phyloP scores from a whole-genome alignment of 345 rosid species.

The Eucalyptus lansdowneana region DNA sequence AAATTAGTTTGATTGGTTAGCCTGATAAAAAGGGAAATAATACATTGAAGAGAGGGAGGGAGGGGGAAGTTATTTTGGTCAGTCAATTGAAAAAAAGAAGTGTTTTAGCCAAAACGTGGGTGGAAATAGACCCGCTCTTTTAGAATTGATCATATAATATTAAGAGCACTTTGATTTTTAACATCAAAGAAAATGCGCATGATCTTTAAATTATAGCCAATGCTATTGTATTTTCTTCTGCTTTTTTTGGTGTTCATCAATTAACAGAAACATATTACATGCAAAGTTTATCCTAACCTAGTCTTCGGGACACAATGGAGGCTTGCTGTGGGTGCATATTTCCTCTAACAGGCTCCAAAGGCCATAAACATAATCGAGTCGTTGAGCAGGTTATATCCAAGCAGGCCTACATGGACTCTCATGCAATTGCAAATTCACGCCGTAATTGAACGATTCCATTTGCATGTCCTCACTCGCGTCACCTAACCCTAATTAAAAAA shows the following conservation, averaged over 20 bases:
- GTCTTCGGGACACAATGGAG: neutral
- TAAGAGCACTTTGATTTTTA: neutral
- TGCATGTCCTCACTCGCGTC: neutral
- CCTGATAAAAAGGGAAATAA: neutral
- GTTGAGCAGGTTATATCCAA: neutral
- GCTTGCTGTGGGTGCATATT: neutral
- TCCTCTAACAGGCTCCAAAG: neutral
- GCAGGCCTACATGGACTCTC: neutral
- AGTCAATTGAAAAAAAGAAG: neutral
- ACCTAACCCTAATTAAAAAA: neutral
- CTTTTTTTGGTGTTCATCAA: neutral
- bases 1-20: neutral
- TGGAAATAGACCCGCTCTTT: neutral
- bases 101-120: neutral
- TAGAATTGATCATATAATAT: neutral
- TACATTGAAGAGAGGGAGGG: neutral
- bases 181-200: neutral
- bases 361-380: neutral
- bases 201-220: neutral
- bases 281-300: neutral
- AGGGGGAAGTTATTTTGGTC: neutral
- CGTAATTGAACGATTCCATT: neutral
- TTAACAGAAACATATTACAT: neutral
- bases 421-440: neutral
- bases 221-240: neutral